These are phyloP conservation scores for Capillidium heterosporum DNA, from an alignment of 371 early-diverging fungal species.

Conservation along the genomic window DNA sequence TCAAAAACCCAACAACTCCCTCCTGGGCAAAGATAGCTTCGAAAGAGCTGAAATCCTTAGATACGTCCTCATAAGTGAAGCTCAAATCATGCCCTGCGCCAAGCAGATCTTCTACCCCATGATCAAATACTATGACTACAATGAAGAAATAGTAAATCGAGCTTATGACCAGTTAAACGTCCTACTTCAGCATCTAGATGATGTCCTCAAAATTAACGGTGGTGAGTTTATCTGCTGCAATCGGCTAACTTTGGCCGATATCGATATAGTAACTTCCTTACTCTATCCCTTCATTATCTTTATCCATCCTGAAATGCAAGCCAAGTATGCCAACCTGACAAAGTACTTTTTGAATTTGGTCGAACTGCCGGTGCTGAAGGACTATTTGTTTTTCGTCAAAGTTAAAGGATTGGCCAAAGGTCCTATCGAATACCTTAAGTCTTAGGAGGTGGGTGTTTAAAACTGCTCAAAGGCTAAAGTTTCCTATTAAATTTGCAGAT, in stretches of 20 bases:
- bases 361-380: no score
- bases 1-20: constrained; percentile 30
- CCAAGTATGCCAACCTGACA: no score
- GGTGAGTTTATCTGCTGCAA: constrained; percentile 28
- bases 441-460: no score
- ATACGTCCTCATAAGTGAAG: constrained; percentile 57
- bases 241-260: constrained; percentile 75
- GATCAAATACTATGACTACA: constrained; percentile 40
- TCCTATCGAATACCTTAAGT: no score
- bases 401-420: no score
- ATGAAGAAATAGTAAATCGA: constrained; percentile 42
- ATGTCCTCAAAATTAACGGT: constrained; percentile 71
- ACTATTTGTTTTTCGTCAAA: no score
- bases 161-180: constrained; percentile 35
- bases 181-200: constrained; percentile 49
- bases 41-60: constrained; percentile 65
- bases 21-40: constrained; percentile 43
- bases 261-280: constrained; percentile 10
- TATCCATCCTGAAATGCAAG: no score
- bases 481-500: no score
- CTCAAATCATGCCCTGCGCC: neutral
- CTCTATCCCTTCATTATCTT: no score
- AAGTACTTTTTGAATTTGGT: no score
- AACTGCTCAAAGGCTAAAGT: no score
- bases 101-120: constrained; percentile 24